These are phyloP conservation scores for Chiua virens DNA, from an alignment of 768 basidiomycete genomes.

Conservation along the genomic window DNA sequence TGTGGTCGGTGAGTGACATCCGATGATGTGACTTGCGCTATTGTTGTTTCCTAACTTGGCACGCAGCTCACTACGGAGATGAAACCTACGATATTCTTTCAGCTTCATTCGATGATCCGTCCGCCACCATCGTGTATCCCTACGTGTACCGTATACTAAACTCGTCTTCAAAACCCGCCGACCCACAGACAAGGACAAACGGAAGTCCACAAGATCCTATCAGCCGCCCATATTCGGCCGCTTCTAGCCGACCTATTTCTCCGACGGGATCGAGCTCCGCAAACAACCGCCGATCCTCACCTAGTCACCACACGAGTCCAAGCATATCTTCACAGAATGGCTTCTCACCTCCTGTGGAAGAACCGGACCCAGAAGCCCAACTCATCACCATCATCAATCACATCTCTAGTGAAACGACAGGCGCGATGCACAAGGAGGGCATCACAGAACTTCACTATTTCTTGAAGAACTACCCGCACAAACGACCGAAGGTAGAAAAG, in stretches of 20 bases:
- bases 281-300: conserved; percentile 52
- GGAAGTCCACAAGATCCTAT: conserved; percentile 36
- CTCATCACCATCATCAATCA: conserved; percentile 81
- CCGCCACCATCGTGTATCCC: conserved; percentile 94
- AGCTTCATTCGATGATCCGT: conserved; percentile 91
- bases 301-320: conserved; percentile 66
- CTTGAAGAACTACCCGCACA: conserved; percentile 87
- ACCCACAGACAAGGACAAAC: conserved; percentile 22
- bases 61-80: conserved; percentile 76
- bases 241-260: conserved; percentile 69
- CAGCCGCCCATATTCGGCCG: conserved; percentile 52
- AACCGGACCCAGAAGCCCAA: conserved; percentile 86
- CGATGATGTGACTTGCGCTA: not conserved
- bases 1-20: conserved; percentile 72
- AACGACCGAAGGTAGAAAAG: conserved; percentile 79
- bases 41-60: conserved; percentile 17
- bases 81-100: conserved; percentile 90
- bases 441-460: conserved; percentile 95
- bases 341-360: conserved; percentile 57
- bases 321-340: conserved; percentile 64
- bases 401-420: conserved; percentile 86
- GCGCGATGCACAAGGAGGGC: conserved; percentile 88
- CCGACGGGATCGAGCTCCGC: conserved; percentile 64
- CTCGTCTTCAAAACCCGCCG: conserved; percentile 50
- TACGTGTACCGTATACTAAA: conserved; percentile 93